phyloP scores from a whole-genome alignment of 176 grass and related monocot genomes.

The barley (Hordeum vulgare) region MorexV3_pseudomolecules_assembly NC_058524.1:582245156-582245655 shows the following conservation, averaged over 20 bases:
- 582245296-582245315: background rate
- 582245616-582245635: background rate
- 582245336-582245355: background rate
- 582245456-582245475: constrained; percentile 32
- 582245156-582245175: background rate
- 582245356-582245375: background rate
- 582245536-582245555: background rate
- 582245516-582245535: constrained; percentile 12
- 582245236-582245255: background rate
- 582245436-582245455: constrained; percentile 35
- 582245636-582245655: background rate
- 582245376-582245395: too few species aligned
- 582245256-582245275: background rate
- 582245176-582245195: background rate
- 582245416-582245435: constrained; percentile 10
- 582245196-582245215: background rate
- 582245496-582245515: constrained; percentile 27
- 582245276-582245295: background rate
- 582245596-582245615: too few species aligned
- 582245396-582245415: background rate
- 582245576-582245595: background rate
- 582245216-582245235: background rate
- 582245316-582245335: background rate
- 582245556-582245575: too few species aligned
- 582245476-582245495: constrained; percentile 38